These are phyloP conservation scores for Coemansia sp. DNA, from an alignment of 192 early-diverging fungal genomes.

Conservation along the genomic window DNA sequence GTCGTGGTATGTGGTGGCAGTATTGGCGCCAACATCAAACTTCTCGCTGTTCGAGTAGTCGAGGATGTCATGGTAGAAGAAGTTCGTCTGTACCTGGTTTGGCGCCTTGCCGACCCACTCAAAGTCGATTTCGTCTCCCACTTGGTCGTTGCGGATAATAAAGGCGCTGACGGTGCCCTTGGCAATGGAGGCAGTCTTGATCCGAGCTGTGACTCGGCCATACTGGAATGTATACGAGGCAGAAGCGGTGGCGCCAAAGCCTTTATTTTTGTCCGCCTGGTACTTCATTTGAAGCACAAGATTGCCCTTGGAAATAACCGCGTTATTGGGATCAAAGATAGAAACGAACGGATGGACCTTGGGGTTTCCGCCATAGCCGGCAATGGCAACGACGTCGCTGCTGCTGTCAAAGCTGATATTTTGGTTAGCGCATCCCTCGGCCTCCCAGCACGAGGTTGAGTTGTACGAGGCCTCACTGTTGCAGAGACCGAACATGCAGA, in stretches of 20 bases:
- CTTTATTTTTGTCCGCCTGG: slow-evolving; percentile 47
- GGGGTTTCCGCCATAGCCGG: slow-evolving; percentile 29
- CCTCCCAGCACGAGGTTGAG: slow-evolving; percentile 49
- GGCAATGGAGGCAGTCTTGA: slow-evolving; percentile 59
- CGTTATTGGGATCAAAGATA: slow-evolving; percentile 45
- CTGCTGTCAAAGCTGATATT: slow-evolving; percentile 35
- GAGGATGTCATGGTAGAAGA: slow-evolving; percentile 61
- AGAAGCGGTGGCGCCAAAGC: slow-evolving; percentile 60
- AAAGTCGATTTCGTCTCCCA: slow-evolving; percentile 71
- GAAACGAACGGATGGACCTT: slow-evolving; percentile 52
- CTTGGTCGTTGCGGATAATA: slow-evolving; percentile 55
- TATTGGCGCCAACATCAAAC: slow-evolving; percentile 43
- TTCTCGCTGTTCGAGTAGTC: slow-evolving; percentile 58
- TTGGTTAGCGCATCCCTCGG: slow-evolving; percentile 41
- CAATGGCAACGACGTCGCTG: slow-evolving; percentile 24
- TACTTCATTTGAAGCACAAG: slow-evolving; percentile 48
- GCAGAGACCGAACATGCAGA: slow-evolving; percentile 55
- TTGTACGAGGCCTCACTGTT: slow-evolving; percentile 38
- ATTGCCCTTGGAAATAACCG: slow-evolving; percentile 32
- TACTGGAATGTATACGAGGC: slow-evolving; percentile 57
- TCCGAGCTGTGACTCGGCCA: slow-evolving; percentile 64
- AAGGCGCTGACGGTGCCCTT: slow-evolving; percentile 64
- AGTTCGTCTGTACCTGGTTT: slow-evolving; percentile 66
- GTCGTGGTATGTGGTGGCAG: slow-evolving; percentile 56
- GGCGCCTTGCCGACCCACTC: slow-evolving; percentile 65